phyloP scores from a whole-genome alignment of 495 filamentous ascomycete genomes.

The Aspergillus panamensis region DNA sequence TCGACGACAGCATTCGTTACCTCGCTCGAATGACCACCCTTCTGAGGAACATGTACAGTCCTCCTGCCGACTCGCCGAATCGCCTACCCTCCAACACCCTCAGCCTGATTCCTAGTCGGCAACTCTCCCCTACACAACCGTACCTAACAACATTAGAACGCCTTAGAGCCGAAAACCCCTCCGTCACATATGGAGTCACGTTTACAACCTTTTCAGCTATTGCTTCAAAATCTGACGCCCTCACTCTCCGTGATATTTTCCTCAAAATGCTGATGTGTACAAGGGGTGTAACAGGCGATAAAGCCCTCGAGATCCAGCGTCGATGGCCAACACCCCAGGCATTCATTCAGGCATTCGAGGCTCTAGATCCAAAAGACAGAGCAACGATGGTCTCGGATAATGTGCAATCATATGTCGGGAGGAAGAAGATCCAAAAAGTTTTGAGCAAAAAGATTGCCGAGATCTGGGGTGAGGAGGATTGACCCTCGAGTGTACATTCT shows the following conservation, averaged over 20 bases:
- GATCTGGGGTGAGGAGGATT: constrained; percentile 57
- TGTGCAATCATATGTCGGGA: constrained; percentile 56
- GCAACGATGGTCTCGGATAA: constrained; percentile 49
- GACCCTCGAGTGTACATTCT: not conserved
- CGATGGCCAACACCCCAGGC: constrained; percentile 68
- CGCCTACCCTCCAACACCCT: constrained; percentile 16
- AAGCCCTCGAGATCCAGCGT: constrained; percentile 76
- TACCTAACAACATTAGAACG: constrained; percentile 64
- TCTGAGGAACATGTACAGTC: constrained; percentile 62
- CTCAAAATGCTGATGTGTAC: constrained; percentile 89
- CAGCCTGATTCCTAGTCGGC: constrained; percentile 59
- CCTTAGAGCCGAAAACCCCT: constrained; percentile 47
- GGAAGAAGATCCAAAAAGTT: constrained; percentile 62
- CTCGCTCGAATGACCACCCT: constrained; percentile 70
- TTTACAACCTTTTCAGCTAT: constrained; percentile 70
- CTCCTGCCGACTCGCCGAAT: not conserved
- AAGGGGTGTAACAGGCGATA: constrained; percentile 72
- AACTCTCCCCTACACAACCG: constrained; percentile 61
- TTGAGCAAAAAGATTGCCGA: constrained; percentile 70
- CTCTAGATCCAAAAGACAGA: constrained; percentile 44
- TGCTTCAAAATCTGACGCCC: constrained; percentile 67
- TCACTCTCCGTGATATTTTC: constrained; percentile 71
- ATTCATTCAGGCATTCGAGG: constrained; percentile 65
- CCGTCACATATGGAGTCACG: constrained; percentile 58
- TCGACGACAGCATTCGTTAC: constrained; percentile 81